Conservation (phyloP, 805 yeast species). For the Metschnikowia amazonensis region DNA sequence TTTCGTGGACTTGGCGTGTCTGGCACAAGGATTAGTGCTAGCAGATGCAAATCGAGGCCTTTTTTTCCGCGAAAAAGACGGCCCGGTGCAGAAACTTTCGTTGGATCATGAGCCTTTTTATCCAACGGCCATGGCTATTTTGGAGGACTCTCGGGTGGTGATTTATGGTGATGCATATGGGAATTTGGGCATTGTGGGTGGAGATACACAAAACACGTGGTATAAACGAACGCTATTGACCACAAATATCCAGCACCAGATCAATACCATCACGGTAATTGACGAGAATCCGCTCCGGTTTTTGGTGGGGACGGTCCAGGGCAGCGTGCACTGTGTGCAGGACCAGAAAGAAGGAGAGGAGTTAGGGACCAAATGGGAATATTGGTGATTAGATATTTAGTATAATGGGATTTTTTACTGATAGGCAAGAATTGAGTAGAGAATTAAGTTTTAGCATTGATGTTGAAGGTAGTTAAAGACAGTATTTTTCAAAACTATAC, state of each 20-base stretch:
- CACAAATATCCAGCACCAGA: slow-evolving; percentile 27
- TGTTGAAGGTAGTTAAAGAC: too few relatives aligned
- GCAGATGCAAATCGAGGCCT: slow-evolving; percentile 13
- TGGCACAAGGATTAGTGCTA: slow-evolving; percentile 3
- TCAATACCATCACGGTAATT: slow-evolving; percentile 21
- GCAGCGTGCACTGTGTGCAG: slow-evolving; percentile 11
- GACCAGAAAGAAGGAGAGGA: neutral
- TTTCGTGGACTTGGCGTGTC: slow-evolving; percentile 16
- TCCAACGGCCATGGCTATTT: slow-evolving; percentile 15
- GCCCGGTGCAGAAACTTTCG: slow-evolving; percentile 3
- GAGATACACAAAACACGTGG: neutral
- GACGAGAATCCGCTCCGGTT: slow-evolving; percentile 9
- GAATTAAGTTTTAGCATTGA: too few relatives aligned
- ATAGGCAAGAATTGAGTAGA: too few relatives aligned
- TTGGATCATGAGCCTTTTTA: slow-evolving; percentile 10
- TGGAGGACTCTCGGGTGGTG: slow-evolving; percentile 3
- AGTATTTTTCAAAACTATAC: too few relatives aligned
- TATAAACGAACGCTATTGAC: slow-evolving; percentile 6
- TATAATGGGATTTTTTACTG: too few relatives aligned
- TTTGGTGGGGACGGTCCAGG: slow-evolving; percentile 14
- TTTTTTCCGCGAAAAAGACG: neutral
- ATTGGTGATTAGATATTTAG: too few relatives aligned
- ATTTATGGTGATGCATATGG: slow-evolving; percentile 31
- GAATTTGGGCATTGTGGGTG: slow-evolving; percentile 14
- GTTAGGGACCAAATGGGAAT: too few relatives aligned